Percentiles rank a stretch among this genome's conserved stretches.
These are phyloP conservation scores for Epichloe aotearoae DNA, from an alignment of 2,329 filamentous ascomycete genomes.

Conservation along the genomic window DNA sequence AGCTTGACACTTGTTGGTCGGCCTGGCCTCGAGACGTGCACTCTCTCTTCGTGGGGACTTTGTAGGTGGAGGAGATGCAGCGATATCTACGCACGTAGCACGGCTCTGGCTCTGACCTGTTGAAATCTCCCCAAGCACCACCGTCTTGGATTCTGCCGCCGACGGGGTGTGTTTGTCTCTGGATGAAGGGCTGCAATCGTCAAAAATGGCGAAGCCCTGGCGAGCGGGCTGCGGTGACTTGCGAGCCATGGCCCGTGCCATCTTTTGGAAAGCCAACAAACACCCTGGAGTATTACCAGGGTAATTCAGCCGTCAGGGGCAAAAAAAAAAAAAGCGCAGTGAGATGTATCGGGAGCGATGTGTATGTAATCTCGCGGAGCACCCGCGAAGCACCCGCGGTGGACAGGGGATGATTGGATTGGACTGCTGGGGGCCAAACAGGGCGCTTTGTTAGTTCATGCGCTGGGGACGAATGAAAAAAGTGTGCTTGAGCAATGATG, in stretches of 20 bases:
- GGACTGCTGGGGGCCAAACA: neutral
- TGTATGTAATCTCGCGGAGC: slow-evolving; percentile 4
- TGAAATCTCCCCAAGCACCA: slow-evolving; percentile 5
- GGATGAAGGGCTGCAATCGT: neutral
- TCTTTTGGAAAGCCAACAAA: neutral
- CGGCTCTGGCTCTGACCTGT: slow-evolving; percentile 2
- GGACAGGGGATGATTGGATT: neutral
- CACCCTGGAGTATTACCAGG: neutral
- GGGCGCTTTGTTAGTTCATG: neutral
- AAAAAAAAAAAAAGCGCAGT: neutral
- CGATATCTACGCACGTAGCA: neutral
- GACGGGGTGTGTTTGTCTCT: neutral
- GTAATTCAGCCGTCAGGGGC: neutral
- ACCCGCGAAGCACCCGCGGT: neutral
- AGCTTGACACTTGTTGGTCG: slow-evolving; percentile 7
- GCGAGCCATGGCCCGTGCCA: slow-evolving; percentile 1
- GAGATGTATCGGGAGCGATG: neutral
- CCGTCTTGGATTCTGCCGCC: neutral
- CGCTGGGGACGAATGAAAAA: neutral
- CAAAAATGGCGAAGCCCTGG: slow-evolving; percentile 4
- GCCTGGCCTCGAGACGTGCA: slow-evolving; percentile 5
- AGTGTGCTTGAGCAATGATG: neutral
- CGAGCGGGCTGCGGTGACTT: neutral
- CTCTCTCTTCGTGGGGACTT: neutral
- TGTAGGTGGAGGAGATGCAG: neutral